A percentile compares a stretch with the other conserved stretches of the same genome.
Conservation (phyloP, 139 green algal species). For the Tetradesmus lagerheimii region DNA sequence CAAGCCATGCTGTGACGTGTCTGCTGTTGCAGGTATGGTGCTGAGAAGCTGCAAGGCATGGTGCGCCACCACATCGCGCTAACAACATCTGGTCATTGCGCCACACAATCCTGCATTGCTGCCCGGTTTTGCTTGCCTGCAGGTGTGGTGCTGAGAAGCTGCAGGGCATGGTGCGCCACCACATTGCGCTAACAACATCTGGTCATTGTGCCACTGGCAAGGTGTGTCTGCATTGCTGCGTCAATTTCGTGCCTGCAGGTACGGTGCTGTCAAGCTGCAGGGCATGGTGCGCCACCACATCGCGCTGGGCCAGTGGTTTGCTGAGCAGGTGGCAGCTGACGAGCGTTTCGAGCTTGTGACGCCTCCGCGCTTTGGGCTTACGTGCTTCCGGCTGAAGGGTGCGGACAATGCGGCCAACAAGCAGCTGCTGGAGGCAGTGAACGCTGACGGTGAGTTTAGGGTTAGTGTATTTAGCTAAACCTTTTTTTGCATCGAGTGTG, state of each 20-base stretch:
- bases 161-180: slow-evolving; percentile 73
- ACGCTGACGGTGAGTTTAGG: slow-evolving; percentile 54
- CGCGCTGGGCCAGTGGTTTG: slow-evolving; percentile 68
- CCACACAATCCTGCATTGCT: no score
- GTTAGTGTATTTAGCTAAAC: no score
- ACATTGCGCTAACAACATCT: no score
- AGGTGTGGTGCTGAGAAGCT: slow-evolving; percentile 75
- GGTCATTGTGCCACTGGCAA: no score
- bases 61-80: no score
- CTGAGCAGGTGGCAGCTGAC: slow-evolving; percentile 54
- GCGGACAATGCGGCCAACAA: slow-evolving; percentile 42
- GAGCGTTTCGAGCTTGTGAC: slow-evolving; percentile 68
- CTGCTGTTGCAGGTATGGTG: no score
- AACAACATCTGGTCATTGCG: no score
- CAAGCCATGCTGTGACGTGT: no score
- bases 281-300: slow-evolving; percentile 77
- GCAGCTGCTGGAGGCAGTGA: slow-evolving; percentile 72
- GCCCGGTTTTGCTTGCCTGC: no score
- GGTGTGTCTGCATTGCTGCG: no score
- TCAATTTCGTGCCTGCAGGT: slow-evolving; percentile 30
- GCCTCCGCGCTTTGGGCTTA: slow-evolving; percentile 70
- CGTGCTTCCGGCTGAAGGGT: slow-evolving; percentile 71
- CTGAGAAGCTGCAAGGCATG: slow-evolving; percentile 38
- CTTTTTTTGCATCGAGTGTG: no score
- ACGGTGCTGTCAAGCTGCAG: slow-evolving; percentile 73